These are phyloP conservation scores for Gloeostereum incarnatum DNA, from an alignment of 768 basidiomycete species.

Conservation along the genomic window DNA sequence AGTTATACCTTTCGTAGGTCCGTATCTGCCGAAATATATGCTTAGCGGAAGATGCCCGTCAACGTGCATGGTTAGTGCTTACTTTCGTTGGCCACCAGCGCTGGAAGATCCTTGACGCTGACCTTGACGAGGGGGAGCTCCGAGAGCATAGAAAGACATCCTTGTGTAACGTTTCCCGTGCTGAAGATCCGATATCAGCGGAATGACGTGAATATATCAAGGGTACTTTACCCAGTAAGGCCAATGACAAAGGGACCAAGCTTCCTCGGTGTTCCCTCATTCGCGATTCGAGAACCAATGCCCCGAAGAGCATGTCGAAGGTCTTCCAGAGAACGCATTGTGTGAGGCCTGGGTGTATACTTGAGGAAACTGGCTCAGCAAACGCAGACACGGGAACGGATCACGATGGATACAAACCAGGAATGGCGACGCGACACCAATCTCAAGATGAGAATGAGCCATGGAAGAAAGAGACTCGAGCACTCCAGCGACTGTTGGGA, in stretches of 20 bases:
- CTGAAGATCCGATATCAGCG: constrained; percentile 25
- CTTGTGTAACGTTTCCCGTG: constrained; percentile 74
- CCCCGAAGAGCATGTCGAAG: constrained; percentile 44
- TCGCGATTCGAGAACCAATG: constrained; percentile 46
- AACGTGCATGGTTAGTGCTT: constrained; percentile 7
- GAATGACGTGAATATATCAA: neutral
- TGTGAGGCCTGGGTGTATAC: constrained; percentile 79
- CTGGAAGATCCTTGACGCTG: constrained; percentile 42
- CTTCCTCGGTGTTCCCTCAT: constrained; percentile 47
- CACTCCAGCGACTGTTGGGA: constrained; percentile 61
- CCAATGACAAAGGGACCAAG: constrained; percentile 77
- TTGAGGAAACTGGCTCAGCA: constrained; percentile 14
- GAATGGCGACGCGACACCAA: constrained; percentile 77
- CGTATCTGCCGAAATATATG: constrained; percentile 28
- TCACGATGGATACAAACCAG: constrained; percentile 40
- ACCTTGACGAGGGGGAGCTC: constrained; percentile 64
- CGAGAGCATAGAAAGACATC: constrained; percentile 60
- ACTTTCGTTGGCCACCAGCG: constrained; percentile 47
- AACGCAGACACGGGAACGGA: neutral
- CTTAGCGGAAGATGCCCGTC: neutral
- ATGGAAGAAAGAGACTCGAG: constrained; percentile 74
- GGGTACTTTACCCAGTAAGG: constrained; percentile 59
- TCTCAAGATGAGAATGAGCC: constrained; percentile 69
- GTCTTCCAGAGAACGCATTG: constrained; percentile 45
- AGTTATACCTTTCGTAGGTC: constrained; percentile 45